Base-by-base conservation (phyloP, 768 basidiomycete species). In the Boletus barrowsii region DNA sequence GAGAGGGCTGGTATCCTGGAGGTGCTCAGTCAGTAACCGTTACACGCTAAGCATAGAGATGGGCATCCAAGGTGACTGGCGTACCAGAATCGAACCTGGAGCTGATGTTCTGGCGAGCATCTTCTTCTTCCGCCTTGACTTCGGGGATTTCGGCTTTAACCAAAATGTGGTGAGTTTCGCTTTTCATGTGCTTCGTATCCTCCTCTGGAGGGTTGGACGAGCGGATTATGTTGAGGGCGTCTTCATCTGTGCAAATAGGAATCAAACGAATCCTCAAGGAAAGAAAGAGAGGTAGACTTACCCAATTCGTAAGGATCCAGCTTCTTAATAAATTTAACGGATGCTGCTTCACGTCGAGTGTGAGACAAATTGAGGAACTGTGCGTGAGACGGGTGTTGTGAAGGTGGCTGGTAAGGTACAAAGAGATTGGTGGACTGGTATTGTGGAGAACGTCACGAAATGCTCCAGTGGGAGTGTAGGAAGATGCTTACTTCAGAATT, bases 281-380 rank as follows among this genome's bases (percentile, higher is more conserved):
- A 7, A 42, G 2, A 1, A 37, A 17, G 22, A 20, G 4, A 5
- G 2, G 15, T 3, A 11, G 6, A 39, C 44, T 45, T 17, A 58
- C 69, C 69, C 18, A 68, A 24, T 36, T 69, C 67, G 6, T 69
- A 71, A 0, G 68, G 68, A 47, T 71, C 69, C 3, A 67, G 36
- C 40, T 69, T 69, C 42, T 57, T 69, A 35, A 67, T 20, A 17
- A 63, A 55, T 41, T 64, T 70, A 10, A 39, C 40, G 5, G 35
- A 29, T 8, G 14, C 14, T 10, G 39, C 35, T 2, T 43, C 41
- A 3, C 2, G 7, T 46, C 15, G 30, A 4, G 29, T 15, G 5
- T 46, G 50, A 47, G 47, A 3, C 24, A 4, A 50, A 9, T 60
- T 6, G 11, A 55, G 52, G 39, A 51, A 49, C 15, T 13, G 54